Percentiles rank a stretch among this genome's conserved stretches.
Evolutionary conservation across 352 stramenopile genomes (phyloP).

Genomic region (Globisporangium cystogenes): DNA sequence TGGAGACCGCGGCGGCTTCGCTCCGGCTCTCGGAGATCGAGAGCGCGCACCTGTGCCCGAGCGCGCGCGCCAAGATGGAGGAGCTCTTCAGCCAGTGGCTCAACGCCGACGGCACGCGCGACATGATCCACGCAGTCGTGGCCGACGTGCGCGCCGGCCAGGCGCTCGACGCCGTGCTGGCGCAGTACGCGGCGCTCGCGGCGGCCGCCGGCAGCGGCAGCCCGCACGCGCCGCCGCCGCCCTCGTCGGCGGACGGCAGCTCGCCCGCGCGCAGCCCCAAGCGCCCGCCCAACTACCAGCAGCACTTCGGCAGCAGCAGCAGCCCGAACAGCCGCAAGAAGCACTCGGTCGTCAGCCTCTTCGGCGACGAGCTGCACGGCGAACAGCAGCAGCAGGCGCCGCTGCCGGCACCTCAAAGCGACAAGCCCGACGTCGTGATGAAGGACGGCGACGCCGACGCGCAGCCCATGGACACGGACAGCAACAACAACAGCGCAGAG

Average conservation of each 20-base stretch:
- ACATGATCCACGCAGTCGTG: slow-evolving; percentile 81
- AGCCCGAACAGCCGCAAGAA: slow-evolving; percentile 48
- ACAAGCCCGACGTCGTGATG: slow-evolving; percentile 24
- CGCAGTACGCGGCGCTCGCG: slow-evolving; percentile 14
- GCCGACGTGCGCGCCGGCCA: slow-evolving; percentile 73
- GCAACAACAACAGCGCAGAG: slow-evolving; percentile 3
- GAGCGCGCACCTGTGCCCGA: slow-evolving; percentile 69
- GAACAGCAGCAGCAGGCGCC: slow-evolving; percentile 13
- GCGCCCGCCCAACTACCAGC: slow-evolving; percentile 75
- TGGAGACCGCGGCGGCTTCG: slow-evolving; percentile 13
- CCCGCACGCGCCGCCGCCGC: neutral
- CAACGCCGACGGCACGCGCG: slow-evolving; percentile 79
- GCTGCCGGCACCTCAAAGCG: neutral
- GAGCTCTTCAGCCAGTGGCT: slow-evolving; percentile 85
- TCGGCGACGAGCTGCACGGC: slow-evolving; percentile 64
- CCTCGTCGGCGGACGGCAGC: neutral
- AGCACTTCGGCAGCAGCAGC: slow-evolving; percentile 39
- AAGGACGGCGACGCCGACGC: slow-evolving; percentile 18
- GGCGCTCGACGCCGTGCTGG: slow-evolving; percentile 42
- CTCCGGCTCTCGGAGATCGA: slow-evolving; percentile 81
- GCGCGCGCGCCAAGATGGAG: slow-evolving; percentile 84
- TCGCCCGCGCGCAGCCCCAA: slow-evolving; percentile 72
- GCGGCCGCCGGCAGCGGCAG: neutral
- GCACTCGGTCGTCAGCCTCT: slow-evolving; percentile 68
- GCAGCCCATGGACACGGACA: slow-evolving; percentile 27